Conservation (phyloP, 2,329 filamentous ascomycete genomes). For the Nemania sp. region DNA sequence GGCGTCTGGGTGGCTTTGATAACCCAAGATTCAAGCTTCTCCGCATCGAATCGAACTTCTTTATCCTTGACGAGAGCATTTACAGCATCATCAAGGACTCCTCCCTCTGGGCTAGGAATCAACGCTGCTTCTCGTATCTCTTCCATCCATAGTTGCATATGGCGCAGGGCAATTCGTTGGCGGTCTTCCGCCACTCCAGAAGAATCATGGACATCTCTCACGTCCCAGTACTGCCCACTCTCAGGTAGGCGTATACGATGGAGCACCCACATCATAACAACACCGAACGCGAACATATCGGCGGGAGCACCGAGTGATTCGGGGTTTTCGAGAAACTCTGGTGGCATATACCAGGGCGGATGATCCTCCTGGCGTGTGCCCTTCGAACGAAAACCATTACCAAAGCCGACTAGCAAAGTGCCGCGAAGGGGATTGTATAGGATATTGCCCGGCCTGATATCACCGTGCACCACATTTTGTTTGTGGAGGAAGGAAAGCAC, state of each 20-base stretch:
- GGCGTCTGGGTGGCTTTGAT: neutral
- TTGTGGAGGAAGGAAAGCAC: conserved; percentile 14
- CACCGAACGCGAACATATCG: conserved; percentile 27
- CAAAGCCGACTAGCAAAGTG: conserved; percentile 11
- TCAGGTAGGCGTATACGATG: conserved; percentile 14
- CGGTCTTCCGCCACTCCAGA: too few relatives aligned
- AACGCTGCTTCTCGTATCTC: neutral
- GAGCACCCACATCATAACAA: conserved; percentile 25
- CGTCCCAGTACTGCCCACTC: neutral
- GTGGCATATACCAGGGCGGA: conserved; percentile 20
- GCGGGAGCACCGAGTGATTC: neutral
- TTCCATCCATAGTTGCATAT: conserved; percentile 8
- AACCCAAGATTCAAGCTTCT: neutral
- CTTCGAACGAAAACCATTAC: neutral
- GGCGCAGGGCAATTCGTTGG: neutral
- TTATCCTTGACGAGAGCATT: neutral
- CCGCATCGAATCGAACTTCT: neutral
- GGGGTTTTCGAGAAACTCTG: neutral
- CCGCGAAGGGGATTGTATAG: conserved; percentile 17
- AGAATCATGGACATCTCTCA: neutral
- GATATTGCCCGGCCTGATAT: conserved; percentile 19
- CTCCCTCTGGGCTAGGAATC: neutral
- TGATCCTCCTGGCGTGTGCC: too few relatives aligned
- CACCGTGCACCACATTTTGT: conserved; percentile 3
- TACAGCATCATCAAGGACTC: conserved; percentile 6